phyloP scores from a whole-genome alignment of 192 early-diverging fungal species.

The Coemansia sp. region DNA sequence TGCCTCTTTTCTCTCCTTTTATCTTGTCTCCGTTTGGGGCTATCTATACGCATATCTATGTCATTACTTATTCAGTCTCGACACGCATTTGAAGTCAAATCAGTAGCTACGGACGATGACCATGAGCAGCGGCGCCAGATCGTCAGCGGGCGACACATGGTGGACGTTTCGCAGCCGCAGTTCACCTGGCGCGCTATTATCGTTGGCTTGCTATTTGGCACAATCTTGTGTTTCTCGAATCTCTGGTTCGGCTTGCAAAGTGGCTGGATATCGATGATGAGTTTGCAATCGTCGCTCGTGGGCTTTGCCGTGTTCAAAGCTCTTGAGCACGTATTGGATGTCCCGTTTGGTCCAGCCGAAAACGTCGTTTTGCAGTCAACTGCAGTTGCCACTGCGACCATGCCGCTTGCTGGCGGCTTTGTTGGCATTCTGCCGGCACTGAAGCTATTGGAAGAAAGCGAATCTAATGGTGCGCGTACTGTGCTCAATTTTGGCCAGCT shows the following conservation, averaged over 20 bases:
- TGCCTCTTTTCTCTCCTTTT: neutral
- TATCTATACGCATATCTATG: neutral
- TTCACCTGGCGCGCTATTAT: conserved; percentile 59
- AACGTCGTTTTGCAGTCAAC: conserved; percentile 87
- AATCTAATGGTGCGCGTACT: conserved; percentile 61
- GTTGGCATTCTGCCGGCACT: conserved; percentile 84
- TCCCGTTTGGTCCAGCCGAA: conserved; percentile 77
- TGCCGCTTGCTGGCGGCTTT: conserved; percentile 81
- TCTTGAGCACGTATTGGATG: conserved; percentile 47
- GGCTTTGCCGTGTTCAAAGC: conserved; percentile 82
- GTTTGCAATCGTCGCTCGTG: conserved; percentile 70
- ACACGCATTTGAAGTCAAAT: neutral
- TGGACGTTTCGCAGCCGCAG: conserved; percentile 45
- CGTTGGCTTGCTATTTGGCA: conserved; percentile 71
- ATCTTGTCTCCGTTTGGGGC: neutral
- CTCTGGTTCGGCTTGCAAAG: conserved; percentile 89
- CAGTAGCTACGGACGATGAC: conserved; percentile 14
- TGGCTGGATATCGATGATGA: conserved; percentile 83
- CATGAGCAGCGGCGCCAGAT: conserved; percentile 5
- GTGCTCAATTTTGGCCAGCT: conserved; percentile 61
- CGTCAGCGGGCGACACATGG: conserved; percentile 21
- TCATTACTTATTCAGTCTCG: neutral
- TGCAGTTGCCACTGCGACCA: conserved; percentile 82
- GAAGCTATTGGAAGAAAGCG: conserved; percentile 65
- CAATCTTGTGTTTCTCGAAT: conserved; percentile 81